These are phyloP conservation scores for Penicillium sp. DNA, from an alignment of 2,329 filamentous ascomycete genomes.

Conservation along the genomic window DNA sequence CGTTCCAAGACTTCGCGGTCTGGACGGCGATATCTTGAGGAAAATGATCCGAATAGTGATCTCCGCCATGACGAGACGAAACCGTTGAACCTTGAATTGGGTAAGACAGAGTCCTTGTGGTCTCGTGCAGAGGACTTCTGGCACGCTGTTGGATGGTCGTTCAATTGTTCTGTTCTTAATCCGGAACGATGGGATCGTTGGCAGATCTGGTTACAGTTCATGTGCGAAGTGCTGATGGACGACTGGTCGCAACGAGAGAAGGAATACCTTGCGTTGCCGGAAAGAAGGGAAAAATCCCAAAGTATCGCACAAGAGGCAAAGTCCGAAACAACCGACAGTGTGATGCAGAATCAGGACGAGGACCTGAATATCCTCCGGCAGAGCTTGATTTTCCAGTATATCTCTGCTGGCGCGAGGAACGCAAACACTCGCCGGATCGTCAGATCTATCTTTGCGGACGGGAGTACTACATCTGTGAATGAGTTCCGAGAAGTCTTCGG, in stretches of 20 bases:
- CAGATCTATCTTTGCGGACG: constrained; percentile 56
- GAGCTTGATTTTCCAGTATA: constrained; percentile 53
- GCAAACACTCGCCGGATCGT: constrained; percentile 51
- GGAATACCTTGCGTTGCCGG: constrained; percentile 32
- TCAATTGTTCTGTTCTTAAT: constrained; percentile 81
- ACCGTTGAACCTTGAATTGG: constrained; percentile 64
- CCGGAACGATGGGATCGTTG: constrained; percentile 80
- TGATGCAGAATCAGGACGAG: constrained; percentile 4
- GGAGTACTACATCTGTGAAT: constrained; percentile 41
- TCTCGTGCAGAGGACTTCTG: constrained; percentile 84
- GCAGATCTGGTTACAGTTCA: constrained; percentile 78
- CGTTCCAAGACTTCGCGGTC: constrained; percentile 44
- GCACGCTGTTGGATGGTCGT: constrained; percentile 86
- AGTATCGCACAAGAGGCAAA: not conserved
- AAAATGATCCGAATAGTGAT: constrained; percentile 29
- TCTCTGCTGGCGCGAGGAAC: constrained; percentile 39
- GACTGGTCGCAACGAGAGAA: constrained; percentile 50
- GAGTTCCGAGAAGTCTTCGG: constrained; percentile 55
- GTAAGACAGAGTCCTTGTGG: constrained; percentile 72
- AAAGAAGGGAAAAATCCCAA: constrained; percentile 37
- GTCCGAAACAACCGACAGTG: constrained; percentile 17
- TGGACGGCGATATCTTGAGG: constrained; percentile 35
- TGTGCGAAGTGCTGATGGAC: constrained; percentile 57
- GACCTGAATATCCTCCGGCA: constrained; percentile 36
- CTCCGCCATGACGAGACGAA: constrained; percentile 55